A percentile compares a stretch with the other conserved stretches of the same genome.
Conservation (phyloP, 2,329 filamentous ascomycete genomes). For the Arthrobotrys musiformis region DNA sequence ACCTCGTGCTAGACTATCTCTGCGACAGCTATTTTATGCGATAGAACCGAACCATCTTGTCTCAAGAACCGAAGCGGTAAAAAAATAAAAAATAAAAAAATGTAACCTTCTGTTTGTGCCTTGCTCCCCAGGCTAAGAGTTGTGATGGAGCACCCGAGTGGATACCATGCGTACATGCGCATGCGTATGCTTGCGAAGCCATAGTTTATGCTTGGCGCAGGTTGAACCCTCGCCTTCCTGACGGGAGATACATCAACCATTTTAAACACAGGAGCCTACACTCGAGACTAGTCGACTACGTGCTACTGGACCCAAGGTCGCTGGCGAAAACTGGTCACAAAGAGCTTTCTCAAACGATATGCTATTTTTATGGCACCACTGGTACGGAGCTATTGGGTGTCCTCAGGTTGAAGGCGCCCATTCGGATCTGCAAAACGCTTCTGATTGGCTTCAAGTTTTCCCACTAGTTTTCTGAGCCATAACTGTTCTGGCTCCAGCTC, state of each 20-base stretch:
- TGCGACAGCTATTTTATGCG: conserved; percentile 70
- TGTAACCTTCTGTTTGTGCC: conserved; percentile 65
- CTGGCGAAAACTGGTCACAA: conserved; percentile 63
- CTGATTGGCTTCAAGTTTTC: conserved; percentile 67
- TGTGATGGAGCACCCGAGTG: conserved; percentile 56
- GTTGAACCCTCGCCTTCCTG: background rate
- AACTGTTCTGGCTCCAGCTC: no score
- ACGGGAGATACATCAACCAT: conserved; percentile 63
- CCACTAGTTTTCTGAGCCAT: no score
- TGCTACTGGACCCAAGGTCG: conserved; percentile 60
- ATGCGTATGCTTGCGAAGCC: background rate
- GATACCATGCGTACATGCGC: no score
- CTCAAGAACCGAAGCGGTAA: conserved; percentile 19
- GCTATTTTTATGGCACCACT: conserved; percentile 70
- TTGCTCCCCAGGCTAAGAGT: conserved; percentile 63
- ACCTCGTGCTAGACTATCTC: background rate
- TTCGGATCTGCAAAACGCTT: conserved; percentile 63
- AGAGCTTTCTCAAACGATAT: conserved; percentile 66
- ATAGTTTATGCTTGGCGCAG: background rate
- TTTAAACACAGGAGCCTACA: conserved; percentile 62
- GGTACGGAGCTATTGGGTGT: conserved; percentile 65
- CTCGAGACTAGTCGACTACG: no score
- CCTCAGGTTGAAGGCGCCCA: no score
- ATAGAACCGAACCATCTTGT: conserved; percentile 69
- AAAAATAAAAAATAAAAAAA: background rate